Percentiles rank a stretch among this genome's conserved stretches.
phyloP scores from a whole-genome alignment of 306 rosid genomes.

The Corylus americana region DNA sequence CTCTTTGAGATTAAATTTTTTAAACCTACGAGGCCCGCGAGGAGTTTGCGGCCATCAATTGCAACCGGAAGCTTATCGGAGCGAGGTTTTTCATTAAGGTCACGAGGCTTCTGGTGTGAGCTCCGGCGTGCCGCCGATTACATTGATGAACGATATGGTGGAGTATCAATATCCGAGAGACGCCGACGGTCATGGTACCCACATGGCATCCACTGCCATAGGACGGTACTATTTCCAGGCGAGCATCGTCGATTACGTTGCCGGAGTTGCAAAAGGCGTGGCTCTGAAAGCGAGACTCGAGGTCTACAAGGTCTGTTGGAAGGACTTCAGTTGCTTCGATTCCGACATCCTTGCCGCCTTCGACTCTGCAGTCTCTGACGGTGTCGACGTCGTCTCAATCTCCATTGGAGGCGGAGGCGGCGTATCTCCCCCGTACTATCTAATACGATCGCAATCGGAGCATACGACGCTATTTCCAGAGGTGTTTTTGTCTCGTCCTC shows the following conservation, averaged over 20 bases:
- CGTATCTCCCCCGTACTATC: constrained; percentile 68
- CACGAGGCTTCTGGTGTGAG: constrained; percentile 50
- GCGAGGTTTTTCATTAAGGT: constrained; percentile 86
- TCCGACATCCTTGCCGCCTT: constrained; percentile 84
- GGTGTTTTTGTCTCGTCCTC: constrained; percentile 84
- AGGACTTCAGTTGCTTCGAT: constrained; percentile 74
- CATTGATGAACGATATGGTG: constrained; percentile 59
- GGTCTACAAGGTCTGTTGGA: constrained; percentile 89
- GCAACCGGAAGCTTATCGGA: constrained; percentile 73
- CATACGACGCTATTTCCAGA: constrained; percentile 73
- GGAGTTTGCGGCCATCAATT: constrained; percentile 49
- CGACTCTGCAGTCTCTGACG: constrained; percentile 73
- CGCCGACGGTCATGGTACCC: constrained; percentile 94
- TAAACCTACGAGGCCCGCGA: constrained; percentile 64
- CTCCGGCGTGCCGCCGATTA: constrained; percentile 37
- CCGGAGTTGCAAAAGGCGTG: constrained; percentile 82
- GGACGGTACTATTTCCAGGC: constrained; percentile 75
- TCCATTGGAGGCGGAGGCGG: constrained; percentile 92
- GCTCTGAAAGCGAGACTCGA: constrained; percentile 90
- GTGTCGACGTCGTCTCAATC: constrained; percentile 78
- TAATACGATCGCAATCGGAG: constrained; percentile 89
- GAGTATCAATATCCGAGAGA: constrained; percentile 86
- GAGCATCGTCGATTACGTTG: constrained; percentile 74
- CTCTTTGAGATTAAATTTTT: too few relatives aligned
- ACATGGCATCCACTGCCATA: constrained; percentile 85